These are phyloP conservation scores for Periconia digitata DNA, from an alignment of 2,329 filamentous ascomycete species.

Conservation along the genomic window DNA sequence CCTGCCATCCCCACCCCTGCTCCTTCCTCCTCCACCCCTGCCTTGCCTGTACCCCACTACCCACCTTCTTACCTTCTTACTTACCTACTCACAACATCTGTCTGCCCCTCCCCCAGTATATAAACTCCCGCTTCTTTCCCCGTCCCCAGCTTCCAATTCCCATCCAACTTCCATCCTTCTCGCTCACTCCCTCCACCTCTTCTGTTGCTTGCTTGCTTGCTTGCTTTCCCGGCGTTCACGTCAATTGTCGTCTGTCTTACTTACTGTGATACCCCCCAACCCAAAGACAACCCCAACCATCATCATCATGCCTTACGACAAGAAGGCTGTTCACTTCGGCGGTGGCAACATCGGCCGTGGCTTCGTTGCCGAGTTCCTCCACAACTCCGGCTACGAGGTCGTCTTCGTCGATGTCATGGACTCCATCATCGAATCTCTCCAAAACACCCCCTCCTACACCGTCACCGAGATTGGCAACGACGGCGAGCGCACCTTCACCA, in stretches of 20 bases:
- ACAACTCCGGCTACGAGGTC: conserved; percentile 93
- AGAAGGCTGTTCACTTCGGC: conserved; percentile 57
- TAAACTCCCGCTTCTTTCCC: too few species aligned
- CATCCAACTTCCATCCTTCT: too few species aligned
- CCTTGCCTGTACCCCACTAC: conserved; percentile 8
- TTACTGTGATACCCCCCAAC: conserved; percentile 9
- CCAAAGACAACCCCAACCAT: conserved; percentile 11
- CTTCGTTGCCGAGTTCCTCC: conserved; percentile 66
- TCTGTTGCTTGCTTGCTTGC: too few species aligned
- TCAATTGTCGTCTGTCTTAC: too few species aligned
- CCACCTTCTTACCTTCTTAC: not conserved
- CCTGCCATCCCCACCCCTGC: conserved; percentile 12
- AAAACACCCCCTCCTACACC: conserved; percentile 75
- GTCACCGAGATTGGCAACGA: conserved; percentile 91
- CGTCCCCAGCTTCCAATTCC: too few species aligned
- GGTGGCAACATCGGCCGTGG: conserved; percentile 57
- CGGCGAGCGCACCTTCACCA: conserved; percentile 76
- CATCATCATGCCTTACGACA: conserved; percentile 41
- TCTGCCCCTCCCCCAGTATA: conserved; percentile 4
- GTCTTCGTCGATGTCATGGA: conserved; percentile 95
- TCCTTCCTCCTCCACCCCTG: conserved; percentile 30
- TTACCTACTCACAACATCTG: not conserved
- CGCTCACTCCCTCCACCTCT: too few species aligned
- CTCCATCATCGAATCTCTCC: conserved; percentile 75
- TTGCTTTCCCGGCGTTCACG: not conserved